A percentile compares a stretch with the other conserved stretches of the same genome.
Conservation (phyloP, 225 moss, liverwort and hornwort species). For the Thuidium tamariscinum region DNA sequence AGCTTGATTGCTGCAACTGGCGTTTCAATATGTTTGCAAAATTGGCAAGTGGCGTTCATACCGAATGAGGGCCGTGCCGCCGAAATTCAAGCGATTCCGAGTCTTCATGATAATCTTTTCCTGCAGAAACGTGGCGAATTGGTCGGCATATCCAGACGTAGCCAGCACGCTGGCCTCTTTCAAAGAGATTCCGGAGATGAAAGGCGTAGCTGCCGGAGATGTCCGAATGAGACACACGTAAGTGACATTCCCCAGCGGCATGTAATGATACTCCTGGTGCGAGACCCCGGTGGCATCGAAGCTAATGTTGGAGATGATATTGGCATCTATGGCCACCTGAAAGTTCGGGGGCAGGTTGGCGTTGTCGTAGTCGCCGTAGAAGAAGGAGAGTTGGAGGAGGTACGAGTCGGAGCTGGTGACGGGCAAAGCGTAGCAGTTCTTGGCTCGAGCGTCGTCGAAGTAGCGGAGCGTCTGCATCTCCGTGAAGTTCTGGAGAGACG, state of each 20-base stretch:
- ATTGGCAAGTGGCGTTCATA: not conserved
- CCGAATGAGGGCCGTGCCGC: not conserved
- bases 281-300: not conserved
- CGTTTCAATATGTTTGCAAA: not conserved
- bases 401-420: not conserved
- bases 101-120: not conserved
- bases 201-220: not conserved
- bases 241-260: not conserved
- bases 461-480: not conserved
- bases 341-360: not conserved
- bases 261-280: not conserved
- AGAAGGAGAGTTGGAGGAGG: not conserved
- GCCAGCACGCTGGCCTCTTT: not conserved
- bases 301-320: not conserved
- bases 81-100: not conserved
- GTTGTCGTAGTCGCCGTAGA: slow-evolving; percentile 5
- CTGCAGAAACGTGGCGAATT: not conserved
- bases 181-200: slow-evolving; percentile 14
- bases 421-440: slow-evolving; percentile 16
- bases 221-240: not conserved
- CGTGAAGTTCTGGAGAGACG: not conserved
- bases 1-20: not conserved
- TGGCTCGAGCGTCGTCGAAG: slow-evolving; percentile 1
- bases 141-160: accelerated
- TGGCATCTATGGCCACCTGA: slow-evolving; percentile 3